A percentile compares a stretch with the other conserved stretches of the same genome.
phyloP scores from a whole-genome alignment of 176 grass and related monocot species.

The Microstegium vimineum region DNA sequence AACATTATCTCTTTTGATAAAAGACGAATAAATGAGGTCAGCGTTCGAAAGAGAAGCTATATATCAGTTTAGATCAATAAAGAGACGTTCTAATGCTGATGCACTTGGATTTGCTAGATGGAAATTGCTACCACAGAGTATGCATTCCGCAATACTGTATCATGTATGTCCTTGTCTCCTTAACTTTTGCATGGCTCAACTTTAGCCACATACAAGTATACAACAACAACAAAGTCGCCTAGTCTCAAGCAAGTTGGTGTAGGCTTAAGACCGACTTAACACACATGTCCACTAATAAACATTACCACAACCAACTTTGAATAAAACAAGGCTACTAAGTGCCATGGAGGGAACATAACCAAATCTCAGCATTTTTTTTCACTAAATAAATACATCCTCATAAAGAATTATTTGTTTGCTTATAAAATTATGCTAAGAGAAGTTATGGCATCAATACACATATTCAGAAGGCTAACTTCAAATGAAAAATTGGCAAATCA shows the following conservation, averaged over 20 bases:
- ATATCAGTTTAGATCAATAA: background rate
- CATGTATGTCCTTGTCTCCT: background rate
- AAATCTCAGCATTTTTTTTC: background rate
- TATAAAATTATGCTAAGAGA: slow-evolving; percentile 23
- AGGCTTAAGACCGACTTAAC: background rate
- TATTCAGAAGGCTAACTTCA: slow-evolving; percentile 11
- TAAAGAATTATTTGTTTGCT: background rate
- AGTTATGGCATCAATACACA: background rate
- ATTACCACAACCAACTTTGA: slow-evolving; percentile 6
- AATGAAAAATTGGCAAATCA: background rate
- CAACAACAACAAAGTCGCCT: background rate
- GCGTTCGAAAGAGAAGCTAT: background rate
- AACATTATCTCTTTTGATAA: slow-evolving; percentile 12
- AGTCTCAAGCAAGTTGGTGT: background rate
- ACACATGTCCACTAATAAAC: background rate
- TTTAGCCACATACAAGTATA: background rate
- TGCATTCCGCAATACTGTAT: background rate
- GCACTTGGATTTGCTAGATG: background rate
- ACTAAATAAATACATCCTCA: background rate
- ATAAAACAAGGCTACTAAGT: background rate
- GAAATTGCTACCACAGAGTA: background rate
- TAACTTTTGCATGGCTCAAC: background rate
- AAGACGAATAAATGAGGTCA: slow-evolving; percentile 7
- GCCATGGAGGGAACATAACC: background rate
- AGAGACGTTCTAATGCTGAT: background rate